Evolutionary conservation across 352 stramenopile species (phyloP).

Genomic region (Peronospora belbahrii): DNA sequence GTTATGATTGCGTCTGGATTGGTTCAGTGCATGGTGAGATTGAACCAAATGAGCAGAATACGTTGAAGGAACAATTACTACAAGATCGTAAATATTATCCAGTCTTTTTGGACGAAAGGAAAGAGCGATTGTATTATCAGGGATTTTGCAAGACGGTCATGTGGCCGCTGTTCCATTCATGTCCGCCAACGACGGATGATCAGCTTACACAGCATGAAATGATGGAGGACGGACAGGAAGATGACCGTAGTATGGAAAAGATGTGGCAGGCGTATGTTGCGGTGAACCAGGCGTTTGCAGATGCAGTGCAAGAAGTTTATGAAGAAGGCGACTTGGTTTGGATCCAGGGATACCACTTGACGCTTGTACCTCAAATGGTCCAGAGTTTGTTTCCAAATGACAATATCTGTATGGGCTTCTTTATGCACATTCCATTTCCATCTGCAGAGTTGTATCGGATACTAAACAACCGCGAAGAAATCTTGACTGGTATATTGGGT

Average conservation of each 20-base stretch:
- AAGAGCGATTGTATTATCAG: constrained; percentile 85
- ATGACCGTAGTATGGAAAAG: constrained; percentile 69
- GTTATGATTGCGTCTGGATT: constrained; percentile 81
- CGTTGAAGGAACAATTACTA: constrained; percentile 79
- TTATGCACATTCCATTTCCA: constrained; percentile 88
- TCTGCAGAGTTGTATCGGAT: constrained; percentile 87
- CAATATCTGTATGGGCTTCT: constrained; percentile 79
- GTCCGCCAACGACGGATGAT: constrained; percentile 68
- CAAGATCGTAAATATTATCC: constrained; percentile 87
- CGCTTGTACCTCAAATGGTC: constrained; percentile 85
- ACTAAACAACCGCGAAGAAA: constrained; percentile 81
- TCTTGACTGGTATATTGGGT: constrained; percentile 80
- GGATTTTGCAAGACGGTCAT: constrained; percentile 88
- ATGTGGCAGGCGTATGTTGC: constrained; percentile 87
- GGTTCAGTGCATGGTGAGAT: constrained; percentile 75
- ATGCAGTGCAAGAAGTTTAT: constrained; percentile 82
- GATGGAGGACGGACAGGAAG: constrained; percentile 33
- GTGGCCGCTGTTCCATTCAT: constrained; percentile 89
- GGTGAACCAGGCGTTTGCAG: constrained; percentile 80
- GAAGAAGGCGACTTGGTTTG: constrained; percentile 86
- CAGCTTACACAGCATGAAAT: constrained; percentile 60
- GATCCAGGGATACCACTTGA: constrained; percentile 89
- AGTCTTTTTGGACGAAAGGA: constrained; percentile 84
- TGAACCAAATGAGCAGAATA: constrained; percentile 73
- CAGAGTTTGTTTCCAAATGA: constrained; percentile 88